Evolutionary conservation across 495 filamentous ascomycete genomes (phyloP).

Genomic region (Aspergillus panamensis): DNA sequence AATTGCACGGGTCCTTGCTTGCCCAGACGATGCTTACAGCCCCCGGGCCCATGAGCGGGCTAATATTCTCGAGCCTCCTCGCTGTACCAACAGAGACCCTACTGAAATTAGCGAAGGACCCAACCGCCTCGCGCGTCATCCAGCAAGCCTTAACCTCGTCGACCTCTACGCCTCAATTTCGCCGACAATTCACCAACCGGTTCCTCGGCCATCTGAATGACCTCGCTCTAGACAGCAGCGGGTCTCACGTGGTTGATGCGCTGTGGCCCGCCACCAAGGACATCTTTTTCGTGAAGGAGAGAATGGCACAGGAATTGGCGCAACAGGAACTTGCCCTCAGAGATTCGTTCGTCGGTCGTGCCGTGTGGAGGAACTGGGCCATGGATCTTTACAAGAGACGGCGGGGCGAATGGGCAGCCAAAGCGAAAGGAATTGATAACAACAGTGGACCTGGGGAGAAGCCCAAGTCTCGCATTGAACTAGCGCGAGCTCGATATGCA

Average conservation of each 20-base stretch:
- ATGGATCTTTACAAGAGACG: slow-evolving; percentile 80
- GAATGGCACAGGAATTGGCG: slow-evolving; percentile 61
- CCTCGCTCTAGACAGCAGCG: slow-evolving; percentile 66
- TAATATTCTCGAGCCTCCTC: slow-evolving; percentile 56
- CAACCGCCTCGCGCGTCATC: slow-evolving; percentile 64
- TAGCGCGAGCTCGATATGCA: slow-evolving; percentile 46
- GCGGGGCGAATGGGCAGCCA: slow-evolving; percentile 64
- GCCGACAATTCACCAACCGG: slow-evolving; percentile 57
- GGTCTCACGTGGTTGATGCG: slow-evolving; percentile 74
- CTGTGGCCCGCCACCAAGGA: slow-evolving; percentile 66
- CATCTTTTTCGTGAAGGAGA: slow-evolving; percentile 63
- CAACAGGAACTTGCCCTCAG: slow-evolving; percentile 62
- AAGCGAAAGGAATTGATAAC: slow-evolving; percentile 52
- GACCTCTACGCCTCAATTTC: slow-evolving; percentile 55
- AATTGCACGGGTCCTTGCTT: slow-evolving; percentile 61
- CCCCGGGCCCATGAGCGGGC: slow-evolving; percentile 52
- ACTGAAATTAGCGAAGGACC: slow-evolving; percentile 52
- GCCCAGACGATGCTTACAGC: slow-evolving; percentile 62
- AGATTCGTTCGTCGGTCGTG: slow-evolving; percentile 70
- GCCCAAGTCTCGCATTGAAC: slow-evolving; percentile 46
- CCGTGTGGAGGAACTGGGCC: slow-evolving; percentile 88
- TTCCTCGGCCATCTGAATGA: slow-evolving; percentile 58
- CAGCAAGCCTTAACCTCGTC: slow-evolving; percentile 62
- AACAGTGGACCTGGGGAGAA: slow-evolving; percentile 26
- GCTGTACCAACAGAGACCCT: slow-evolving; percentile 40